Conservation (phyloP, 2,329 filamentous ascomycete genomes). For the Ascochyta rabiei region DNA sequence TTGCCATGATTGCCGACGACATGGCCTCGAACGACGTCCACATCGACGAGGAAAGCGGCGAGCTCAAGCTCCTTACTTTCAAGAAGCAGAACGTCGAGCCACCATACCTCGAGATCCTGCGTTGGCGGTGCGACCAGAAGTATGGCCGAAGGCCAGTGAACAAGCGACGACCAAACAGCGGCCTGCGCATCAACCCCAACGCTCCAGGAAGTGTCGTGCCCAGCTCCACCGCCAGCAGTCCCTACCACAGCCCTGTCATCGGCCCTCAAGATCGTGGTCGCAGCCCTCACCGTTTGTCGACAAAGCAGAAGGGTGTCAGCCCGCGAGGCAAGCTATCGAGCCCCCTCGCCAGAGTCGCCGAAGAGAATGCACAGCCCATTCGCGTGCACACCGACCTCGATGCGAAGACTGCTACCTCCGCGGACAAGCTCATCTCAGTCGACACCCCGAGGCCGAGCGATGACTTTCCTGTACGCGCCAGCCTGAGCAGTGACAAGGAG, state of each 20-base stretch:
- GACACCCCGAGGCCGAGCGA: conserved; percentile 50
- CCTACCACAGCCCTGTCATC: conserved; percentile 71
- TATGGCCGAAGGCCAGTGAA: conserved; percentile 66
- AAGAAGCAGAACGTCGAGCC: conserved; percentile 81
- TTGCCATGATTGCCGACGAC: conserved; percentile 89
- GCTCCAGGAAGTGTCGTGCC: conserved; percentile 51
- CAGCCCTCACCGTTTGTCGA: conserved; percentile 70
- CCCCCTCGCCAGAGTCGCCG: conserved; percentile 75
- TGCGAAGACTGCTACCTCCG: conserved; percentile 29
- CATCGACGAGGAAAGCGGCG: conserved; percentile 89
- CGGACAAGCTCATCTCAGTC: conserved; percentile 52
- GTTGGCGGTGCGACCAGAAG: conserved; percentile 96
- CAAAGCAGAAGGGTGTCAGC: conserved; percentile 65
- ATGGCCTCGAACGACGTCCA: conserved; percentile 89
- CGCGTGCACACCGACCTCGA: conserved; percentile 46
- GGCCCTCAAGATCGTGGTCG: conserved; percentile 66
- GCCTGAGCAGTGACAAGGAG: conserved; percentile 48
- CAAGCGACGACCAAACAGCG: conserved; percentile 54
- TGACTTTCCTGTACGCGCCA: conserved; percentile 40
- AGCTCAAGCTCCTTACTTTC: conserved; percentile 92
- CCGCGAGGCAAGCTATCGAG: conserved; percentile 71
- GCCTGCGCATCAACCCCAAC: conserved; percentile 61
- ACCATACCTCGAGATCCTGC: conserved; percentile 89
- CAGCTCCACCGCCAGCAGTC: conserved; percentile 58
- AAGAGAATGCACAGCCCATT: conserved; percentile 61